Base-by-base conservation (phyloP, 2,329 filamentous ascomycete species). In the Xylaria hypoxylon region DNA sequence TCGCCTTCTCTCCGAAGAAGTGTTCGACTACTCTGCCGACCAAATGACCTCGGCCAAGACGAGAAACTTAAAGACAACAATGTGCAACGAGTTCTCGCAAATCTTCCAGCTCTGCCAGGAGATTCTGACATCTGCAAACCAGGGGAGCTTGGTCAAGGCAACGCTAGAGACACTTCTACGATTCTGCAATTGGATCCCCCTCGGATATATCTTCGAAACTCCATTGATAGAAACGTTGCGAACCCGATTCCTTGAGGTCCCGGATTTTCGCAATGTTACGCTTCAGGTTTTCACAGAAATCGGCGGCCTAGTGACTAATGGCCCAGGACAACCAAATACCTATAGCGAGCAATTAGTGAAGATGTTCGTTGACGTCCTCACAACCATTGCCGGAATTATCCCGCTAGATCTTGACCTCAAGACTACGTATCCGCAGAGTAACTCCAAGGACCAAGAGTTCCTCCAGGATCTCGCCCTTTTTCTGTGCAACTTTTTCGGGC, bases 41-140 rank as follows among this genome's bases (percentile, higher is more conserved):
- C 93, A 97, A 79, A 97, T 99, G 95, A 99, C 96, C n/a, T 97
- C 95, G 42, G 89, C 92, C 65, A 99, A 99, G 85, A 97, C 94
- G 45, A 90, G 94, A 76, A 97, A 96, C 79, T 86, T 99, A 70
- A 99, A 99, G 85, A 95, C 94, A 73, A 97, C 93, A 71, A 99
- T 99, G 96, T 97, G 94, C 80, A 91, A 94, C 78, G 96, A 99
- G 81, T 99, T 99, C 80, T 97, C 96, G 1, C 93, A 94, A 63
- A 99, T 99, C 77, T 99, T 98, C 84, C 93, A 97, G 81, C 89
- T 99, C 38, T 99, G 96, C 83, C 94, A 94, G 55, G 95, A 99
- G 79, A 95, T 99, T 59, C 86, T 99, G 72, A 93, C 91, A 74
- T 96, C 93, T 35, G 96, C 95, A 50, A 93, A 91, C 74, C 93